A percentile compares a stretch with the other conserved stretches of the same genome.
These are phyloP conservation scores for Extremus antarcticus DNA, from an alignment of 495 filamentous ascomycete genomes.

Conservation along the genomic window DNA sequence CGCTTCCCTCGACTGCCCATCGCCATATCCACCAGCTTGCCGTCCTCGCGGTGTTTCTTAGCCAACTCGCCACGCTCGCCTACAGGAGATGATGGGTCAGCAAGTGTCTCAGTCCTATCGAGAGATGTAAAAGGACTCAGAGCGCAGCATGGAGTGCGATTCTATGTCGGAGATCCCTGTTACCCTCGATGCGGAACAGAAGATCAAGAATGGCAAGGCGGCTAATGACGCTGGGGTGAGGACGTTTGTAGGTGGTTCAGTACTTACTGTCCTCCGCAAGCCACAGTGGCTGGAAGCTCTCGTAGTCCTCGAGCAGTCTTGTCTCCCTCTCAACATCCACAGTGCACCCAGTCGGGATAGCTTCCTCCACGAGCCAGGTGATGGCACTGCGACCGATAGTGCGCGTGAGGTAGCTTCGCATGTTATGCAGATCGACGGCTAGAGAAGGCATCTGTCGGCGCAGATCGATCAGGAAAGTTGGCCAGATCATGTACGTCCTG, in stretches of 20 bases:
- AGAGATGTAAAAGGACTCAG: no score
- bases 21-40: constrained; percentile 10
- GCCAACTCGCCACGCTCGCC: neutral
- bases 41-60: neutral
- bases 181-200: no score
- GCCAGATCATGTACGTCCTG: neutral
- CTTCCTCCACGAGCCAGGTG: constrained; percentile 4
- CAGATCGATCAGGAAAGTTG: neutral
- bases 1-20: constrained; percentile 14
- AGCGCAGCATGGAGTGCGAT: no score
- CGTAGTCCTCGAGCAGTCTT: constrained; percentile 13
- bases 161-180: no score
- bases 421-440: neutral
- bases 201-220: no score
- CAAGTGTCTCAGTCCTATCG: no score
- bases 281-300: constrained; percentile 12
- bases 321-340: constrained; percentile 5
- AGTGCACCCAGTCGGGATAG: neutral
- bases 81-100: no score
- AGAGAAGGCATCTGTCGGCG: neutral
- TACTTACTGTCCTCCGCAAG: constrained; percentile 11
- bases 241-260: no score
- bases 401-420: neutral
- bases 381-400: constrained; percentile 1
- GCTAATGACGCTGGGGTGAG: no score